Evolutionary conservation across 228 moss, liverwort and hornwort species (phyloP).

Genomic region (Sphagnum fallax): DNA sequence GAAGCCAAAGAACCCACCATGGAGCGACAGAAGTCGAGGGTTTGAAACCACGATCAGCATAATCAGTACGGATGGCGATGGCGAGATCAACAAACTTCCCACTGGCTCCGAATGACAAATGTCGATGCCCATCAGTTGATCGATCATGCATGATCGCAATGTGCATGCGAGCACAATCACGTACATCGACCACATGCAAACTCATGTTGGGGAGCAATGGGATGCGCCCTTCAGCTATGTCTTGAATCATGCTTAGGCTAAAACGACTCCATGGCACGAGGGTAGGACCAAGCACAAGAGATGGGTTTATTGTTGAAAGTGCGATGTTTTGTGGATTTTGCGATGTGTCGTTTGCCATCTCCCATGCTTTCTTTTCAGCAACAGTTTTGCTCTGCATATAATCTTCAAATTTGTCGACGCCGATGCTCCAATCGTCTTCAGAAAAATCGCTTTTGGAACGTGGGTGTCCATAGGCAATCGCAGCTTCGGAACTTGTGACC

Average conservation of each 20-base stretch:
- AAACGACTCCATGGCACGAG: conserved; percentile 15
- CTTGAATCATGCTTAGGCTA: conserved; percentile 12
- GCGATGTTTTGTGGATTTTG: conserved; percentile 1
- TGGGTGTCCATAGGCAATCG: conserved; percentile 19
- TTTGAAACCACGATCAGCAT: background rate
- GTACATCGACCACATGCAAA: conserved; percentile 8
- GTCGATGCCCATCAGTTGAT: conserved; percentile 7
- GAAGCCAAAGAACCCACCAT: conserved; percentile 1
- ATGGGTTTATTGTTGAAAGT: conserved; percentile 10
- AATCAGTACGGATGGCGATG: background rate
- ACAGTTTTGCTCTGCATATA: conserved; percentile 12
- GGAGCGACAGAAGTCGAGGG: conserved; percentile 3
- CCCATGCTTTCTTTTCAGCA: conserved; percentile 13
- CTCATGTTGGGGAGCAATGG: background rate
- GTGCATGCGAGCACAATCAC: conserved; percentile 18
- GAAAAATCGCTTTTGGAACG: conserved; percentile 1
- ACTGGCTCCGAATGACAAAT: conserved; percentile 2
- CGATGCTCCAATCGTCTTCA: conserved; percentile 27
- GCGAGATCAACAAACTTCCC: conserved; percentile 11
- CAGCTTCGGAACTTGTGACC: conserved; percentile 21
- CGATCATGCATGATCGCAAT: conserved; percentile 6
- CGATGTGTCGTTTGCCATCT: background rate
- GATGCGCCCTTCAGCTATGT: background rate
- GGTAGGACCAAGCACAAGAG: conserved; percentile 13
- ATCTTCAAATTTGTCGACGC: background rate